These are phyloP conservation scores for Skeletonema menzelii DNA, from an alignment of 108 stramenopile species.

Conservation along the genomic window DNA sequence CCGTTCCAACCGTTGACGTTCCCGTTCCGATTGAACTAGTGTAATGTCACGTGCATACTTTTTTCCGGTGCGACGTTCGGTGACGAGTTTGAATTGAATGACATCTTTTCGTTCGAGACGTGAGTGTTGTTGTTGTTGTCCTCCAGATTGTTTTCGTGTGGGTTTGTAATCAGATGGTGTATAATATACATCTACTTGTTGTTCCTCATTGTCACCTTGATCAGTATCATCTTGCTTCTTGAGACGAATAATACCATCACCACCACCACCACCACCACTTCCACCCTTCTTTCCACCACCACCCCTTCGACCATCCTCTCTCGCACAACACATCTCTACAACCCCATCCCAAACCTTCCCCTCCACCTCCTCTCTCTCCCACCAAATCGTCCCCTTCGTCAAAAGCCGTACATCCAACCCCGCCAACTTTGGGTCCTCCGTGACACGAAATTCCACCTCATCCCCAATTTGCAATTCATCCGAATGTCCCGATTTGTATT, in stretches of 20 bases:
- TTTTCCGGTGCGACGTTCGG: slow-evolving; percentile 58
- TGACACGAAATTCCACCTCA: slow-evolving; percentile 70
- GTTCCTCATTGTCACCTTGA: neutral
- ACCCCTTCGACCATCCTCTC: neutral
- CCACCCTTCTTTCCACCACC: slow-evolving; percentile 14
- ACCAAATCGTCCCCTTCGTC: slow-evolving; percentile 54
- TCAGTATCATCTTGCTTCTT: slow-evolving; percentile 11
- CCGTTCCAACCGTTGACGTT: slow-evolving; percentile 42
- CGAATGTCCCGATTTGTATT: slow-evolving; percentile 26
- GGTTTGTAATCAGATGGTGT: slow-evolving; percentile 6
- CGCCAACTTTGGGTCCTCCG: slow-evolving; percentile 29
- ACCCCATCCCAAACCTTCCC: slow-evolving; percentile 52
- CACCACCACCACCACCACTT: slow-evolving; percentile 13
- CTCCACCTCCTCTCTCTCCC: slow-evolving; percentile 66
- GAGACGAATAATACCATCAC: slow-evolving; percentile 37
- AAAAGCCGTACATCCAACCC: slow-evolving; percentile 50
- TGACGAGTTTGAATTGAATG: slow-evolving; percentile 64
- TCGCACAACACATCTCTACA: slow-evolving; percentile 37
- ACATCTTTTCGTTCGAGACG: slow-evolving; percentile 59
- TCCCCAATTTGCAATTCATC: slow-evolving; percentile 65
- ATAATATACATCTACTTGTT: slow-evolving; percentile 13
- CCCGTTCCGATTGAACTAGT: slow-evolving; percentile 67
- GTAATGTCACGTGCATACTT: slow-evolving; percentile 61
- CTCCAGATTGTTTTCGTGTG: neutral
- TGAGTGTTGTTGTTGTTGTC: neutral